Evolutionary conservation across 108 stramenopile genomes (phyloP).

Genomic region (Nitzschia sp.): DNA sequence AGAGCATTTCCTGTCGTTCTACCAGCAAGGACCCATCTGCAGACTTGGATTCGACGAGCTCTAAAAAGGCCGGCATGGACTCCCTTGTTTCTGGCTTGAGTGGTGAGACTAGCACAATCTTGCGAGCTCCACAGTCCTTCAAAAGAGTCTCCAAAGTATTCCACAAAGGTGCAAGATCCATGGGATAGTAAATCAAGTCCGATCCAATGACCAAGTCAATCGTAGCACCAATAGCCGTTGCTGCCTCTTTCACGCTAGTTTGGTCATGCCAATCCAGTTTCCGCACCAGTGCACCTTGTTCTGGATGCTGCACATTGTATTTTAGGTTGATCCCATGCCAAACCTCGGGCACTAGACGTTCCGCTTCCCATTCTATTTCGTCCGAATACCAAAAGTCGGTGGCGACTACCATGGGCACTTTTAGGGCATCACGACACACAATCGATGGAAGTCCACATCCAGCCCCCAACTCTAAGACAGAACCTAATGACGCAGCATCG

Average conservation of each 20-base stretch:
- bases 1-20: neutral
- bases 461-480: conserved; percentile 40
- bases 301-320: conserved; percentile 26
- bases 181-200: conserved; percentile 40
- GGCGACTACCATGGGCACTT: conserved; percentile 18
- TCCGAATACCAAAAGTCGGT: conserved; percentile 43
- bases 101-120: conserved; percentile 28
- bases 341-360: conserved; percentile 44
- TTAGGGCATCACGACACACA: conserved; percentile 25
- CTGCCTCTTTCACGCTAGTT: neutral
- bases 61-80: conserved; percentile 34
- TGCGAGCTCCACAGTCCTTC: neutral
- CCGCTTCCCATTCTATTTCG: conserved; percentile 3
- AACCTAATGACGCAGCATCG: neutral
- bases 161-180: conserved; percentile 34
- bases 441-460: conserved; percentile 45
- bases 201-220: conserved; percentile 38
- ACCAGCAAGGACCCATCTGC: neutral
- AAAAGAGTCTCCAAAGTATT: conserved; percentile 36
- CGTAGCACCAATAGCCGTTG: conserved; percentile 15
- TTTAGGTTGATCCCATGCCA: conserved; percentile 43
- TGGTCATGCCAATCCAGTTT: conserved; percentile 48
- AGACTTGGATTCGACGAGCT: conserved; percentile 15
- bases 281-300: conserved; percentile 13
- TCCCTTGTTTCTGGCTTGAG: conserved; percentile 37